A percentile compares a stretch with the other conserved stretches of the same genome.
Evolutionary conservation across 176 grass and related monocot genomes (phyloP).

Genomic region (Phoenix roebelenii): DNA sequence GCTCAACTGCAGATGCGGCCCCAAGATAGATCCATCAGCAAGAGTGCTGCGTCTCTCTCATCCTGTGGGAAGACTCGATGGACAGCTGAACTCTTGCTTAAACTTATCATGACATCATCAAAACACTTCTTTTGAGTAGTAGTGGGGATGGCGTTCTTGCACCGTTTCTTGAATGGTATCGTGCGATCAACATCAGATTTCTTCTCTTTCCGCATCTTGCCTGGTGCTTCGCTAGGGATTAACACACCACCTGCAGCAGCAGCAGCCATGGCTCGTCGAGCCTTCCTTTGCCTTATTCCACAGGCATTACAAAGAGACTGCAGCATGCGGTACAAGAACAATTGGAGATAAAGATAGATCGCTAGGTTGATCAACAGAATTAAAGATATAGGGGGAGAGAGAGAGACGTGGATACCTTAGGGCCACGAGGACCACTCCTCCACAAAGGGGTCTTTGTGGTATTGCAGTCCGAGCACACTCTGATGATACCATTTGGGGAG

Average conservation of each 20-base stretch:
- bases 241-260: conserved; percentile 5
- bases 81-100: conserved; percentile 28
- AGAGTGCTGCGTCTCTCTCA: conserved; percentile 84
- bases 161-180: conserved; percentile 93
- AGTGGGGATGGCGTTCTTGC: conserved; percentile 33
- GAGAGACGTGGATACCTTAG: background rate
- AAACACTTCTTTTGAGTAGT: conserved; percentile 27
- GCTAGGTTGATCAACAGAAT: no score
- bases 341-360: no score
- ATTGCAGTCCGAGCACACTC: conserved; percentile 4
- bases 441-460: conserved; percentile 8
- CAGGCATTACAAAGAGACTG: conserved; percentile 16
- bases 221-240: background rate
- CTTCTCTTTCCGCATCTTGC: conserved; percentile 67
- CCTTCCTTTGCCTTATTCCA: conserved; percentile 6
- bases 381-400: no score
- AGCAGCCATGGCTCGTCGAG: conserved; percentile 17
- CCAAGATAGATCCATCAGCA: conserved; percentile 88
- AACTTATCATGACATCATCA: conserved; percentile 44
- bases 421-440: conserved; percentile 10
- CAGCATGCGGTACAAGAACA: no score
- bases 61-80: conserved; percentile 41
- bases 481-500: background rate
- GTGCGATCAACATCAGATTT: conserved; percentile 49
- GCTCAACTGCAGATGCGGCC: conserved; percentile 65